A percentile compares a stretch with the other conserved stretches of the same genome.
Evolutionary conservation across 2,329 filamentous ascomycete genomes (phyloP).

Genomic region (Curvularia lunata): DNA sequence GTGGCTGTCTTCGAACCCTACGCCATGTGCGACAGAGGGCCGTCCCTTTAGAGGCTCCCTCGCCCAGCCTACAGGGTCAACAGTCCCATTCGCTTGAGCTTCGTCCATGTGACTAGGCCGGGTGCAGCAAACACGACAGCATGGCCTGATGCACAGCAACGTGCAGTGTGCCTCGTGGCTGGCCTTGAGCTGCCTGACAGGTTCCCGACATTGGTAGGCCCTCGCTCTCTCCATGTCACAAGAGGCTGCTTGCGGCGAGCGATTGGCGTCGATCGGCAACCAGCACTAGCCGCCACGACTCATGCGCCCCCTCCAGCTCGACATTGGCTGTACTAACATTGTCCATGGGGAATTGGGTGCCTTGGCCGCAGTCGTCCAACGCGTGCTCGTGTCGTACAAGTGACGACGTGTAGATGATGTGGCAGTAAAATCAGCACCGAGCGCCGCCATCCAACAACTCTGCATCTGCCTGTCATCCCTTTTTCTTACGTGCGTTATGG

Average conservation of each 20-base stretch:
- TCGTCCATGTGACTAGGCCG: background rate
- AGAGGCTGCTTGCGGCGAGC: background rate
- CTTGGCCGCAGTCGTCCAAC: background rate
- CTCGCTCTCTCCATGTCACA: background rate
- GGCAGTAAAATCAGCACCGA: background rate
- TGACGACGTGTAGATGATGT: background rate
- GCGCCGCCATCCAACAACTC: background rate
- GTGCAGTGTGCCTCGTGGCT: conserved; percentile 13
- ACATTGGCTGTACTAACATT: background rate
- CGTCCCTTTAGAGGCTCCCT: conserved; percentile 5
- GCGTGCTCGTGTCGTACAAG: background rate
- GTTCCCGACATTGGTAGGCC: background rate
- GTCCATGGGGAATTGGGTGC: background rate
- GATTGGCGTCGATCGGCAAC: conserved; percentile 7
- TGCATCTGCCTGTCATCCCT: background rate
- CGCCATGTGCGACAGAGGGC: conserved; percentile 5
- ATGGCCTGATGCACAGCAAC: conserved; percentile 4
- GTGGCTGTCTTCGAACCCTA: background rate
- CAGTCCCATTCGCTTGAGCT: background rate
- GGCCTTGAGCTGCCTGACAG: conserved; percentile 7
- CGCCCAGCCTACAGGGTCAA: conserved; percentile 2
- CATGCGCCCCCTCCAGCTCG: background rate
- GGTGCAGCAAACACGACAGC: conserved; percentile 1
- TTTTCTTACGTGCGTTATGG: background rate
- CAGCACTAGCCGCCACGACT: background rate